Evolutionary conservation across 768 basidiomycete genomes (phyloP).

Genomic region (Naganishia vaughanmartiniae): DNA sequence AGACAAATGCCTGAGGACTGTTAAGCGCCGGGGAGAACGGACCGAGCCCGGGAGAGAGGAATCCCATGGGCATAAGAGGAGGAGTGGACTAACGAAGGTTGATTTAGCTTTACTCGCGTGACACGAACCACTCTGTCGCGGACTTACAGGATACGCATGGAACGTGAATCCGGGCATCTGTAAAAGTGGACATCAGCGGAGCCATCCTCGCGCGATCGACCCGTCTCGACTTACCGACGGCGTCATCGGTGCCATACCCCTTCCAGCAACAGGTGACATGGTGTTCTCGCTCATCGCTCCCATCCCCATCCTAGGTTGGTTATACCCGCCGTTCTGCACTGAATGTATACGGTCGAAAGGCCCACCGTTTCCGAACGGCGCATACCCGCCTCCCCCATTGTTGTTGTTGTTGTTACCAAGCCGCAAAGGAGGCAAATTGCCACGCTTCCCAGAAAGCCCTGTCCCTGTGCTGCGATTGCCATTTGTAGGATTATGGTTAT

Average conservation of each 20-base stretch:
- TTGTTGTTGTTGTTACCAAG: slow-evolving; percentile 6
- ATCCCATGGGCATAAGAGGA: slow-evolving; percentile 52
- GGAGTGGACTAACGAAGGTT: slow-evolving; percentile 50
- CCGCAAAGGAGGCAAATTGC: slow-evolving; percentile 5
- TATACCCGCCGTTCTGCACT: not conserved
- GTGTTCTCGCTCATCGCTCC: slow-evolving; percentile 38
- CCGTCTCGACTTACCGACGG: slow-evolving; percentile 57
- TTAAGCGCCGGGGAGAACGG: slow-evolving; percentile 71
- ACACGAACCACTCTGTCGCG: too few species aligned
- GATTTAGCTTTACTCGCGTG: too few species aligned
- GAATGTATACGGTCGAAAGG: not conserved
- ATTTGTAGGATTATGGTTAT: not conserved
- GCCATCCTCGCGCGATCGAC: not conserved
- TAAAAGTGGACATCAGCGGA: not conserved
- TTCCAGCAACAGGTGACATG: slow-evolving; percentile 62
- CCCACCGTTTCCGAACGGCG: slow-evolving; percentile 2
- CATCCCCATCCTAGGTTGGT: not conserved
- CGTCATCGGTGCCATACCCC: slow-evolving; percentile 86
- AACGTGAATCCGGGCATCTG: slow-evolving; percentile 90
- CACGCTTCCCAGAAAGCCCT: not conserved
- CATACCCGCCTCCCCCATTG: not conserved
- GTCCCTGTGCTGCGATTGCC: not conserved
- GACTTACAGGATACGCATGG: slow-evolving; percentile 51
- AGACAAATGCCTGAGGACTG: slow-evolving; percentile 38
- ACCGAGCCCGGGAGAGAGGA: slow-evolving; percentile 52